phyloP scores from a whole-genome alignment of 768 basidiomycete species.

The Amanita exitialis region DNA sequence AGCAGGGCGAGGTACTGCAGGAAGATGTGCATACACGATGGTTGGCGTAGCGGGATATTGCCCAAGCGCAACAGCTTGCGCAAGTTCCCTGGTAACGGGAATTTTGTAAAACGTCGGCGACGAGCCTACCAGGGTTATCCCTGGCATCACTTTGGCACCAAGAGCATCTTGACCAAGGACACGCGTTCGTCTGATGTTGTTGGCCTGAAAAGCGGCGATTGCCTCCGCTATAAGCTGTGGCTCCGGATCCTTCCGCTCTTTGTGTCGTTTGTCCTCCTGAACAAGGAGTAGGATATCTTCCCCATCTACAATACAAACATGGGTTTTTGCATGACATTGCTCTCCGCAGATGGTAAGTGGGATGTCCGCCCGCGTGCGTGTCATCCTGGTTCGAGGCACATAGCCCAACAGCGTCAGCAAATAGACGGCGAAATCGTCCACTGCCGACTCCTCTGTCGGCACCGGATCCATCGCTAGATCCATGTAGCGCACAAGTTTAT shows the following conservation, averaged over 20 bases:
- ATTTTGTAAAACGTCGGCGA: constrained; percentile 1
- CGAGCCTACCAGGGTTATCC: not conserved
- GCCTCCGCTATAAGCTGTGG: constrained; percentile 2
- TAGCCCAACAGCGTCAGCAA: constrained; percentile 8
- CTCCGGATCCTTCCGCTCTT: not conserved
- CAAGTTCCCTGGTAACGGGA: constrained; percentile 2
- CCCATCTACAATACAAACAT: constrained; percentile 16
- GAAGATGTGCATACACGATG: constrained; percentile 13
- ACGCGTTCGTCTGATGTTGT: constrained; percentile 2
- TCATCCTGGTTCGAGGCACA: not conserved
- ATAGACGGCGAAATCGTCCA: constrained; percentile 16
- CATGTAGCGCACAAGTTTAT: constrained; percentile 10
- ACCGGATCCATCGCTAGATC: constrained; percentile 11
- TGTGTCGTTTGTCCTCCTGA: constrained; percentile 12
- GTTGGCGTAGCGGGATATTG: constrained; percentile 12
- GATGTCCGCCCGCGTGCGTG: constrained; percentile 11
- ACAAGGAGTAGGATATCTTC: constrained; percentile 10
- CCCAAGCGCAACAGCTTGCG: constrained; percentile 9
- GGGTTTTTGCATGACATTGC: constrained; percentile 12
- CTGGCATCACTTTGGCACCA: not conserved
- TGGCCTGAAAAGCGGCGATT: not conserved
- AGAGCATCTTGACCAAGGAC: not conserved
- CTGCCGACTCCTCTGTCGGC: constrained; percentile 12
- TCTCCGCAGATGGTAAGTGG: constrained; percentile 14
- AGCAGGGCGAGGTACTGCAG: constrained; percentile 13